Evolutionary conservation across 2,329 filamentous ascomycete species (phyloP).

Genomic region (Fusarium coffeatum): DNA sequence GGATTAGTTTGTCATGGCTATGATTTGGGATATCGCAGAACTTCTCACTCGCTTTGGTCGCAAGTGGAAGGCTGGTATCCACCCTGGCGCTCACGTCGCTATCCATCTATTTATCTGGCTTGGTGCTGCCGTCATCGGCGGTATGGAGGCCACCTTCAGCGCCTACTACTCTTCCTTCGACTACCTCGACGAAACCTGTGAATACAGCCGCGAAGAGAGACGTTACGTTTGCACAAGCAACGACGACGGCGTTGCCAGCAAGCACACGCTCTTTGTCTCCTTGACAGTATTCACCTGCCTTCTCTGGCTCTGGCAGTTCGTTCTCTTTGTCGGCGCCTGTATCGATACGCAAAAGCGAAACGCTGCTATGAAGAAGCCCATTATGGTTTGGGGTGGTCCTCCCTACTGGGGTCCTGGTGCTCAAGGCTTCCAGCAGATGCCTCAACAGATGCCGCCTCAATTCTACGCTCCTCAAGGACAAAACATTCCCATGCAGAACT

Average conservation of each 20-base stretch:
- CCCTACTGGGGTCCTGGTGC: conserved; percentile 47
- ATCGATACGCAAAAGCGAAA: conserved; percentile 53
- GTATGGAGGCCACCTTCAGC: conserved; percentile 37
- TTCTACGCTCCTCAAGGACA: conserved; percentile 30
- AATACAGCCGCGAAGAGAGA: conserved; percentile 14
- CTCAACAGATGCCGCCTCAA: conserved; percentile 14
- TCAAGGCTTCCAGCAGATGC: conserved; percentile 50
- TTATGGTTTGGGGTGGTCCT: conserved; percentile 45
- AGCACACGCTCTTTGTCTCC: conserved; percentile 32
- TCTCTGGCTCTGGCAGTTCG: conserved; percentile 50
- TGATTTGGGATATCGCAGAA: conserved; percentile 56
- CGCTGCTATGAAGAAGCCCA: conserved; percentile 30
- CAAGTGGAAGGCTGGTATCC: conserved; percentile 52
- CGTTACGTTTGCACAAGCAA: conserved; percentile 16
- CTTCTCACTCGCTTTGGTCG: conserved; percentile 52
- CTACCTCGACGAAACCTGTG: conserved; percentile 23
- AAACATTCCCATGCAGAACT: conserved; percentile 39
- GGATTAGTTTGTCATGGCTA: conserved; percentile 50
- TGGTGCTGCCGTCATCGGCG: conserved; percentile 44
- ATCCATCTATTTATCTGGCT: conserved; percentile 58
- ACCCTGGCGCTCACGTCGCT: conserved; percentile 58
- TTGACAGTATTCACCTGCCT: conserved; percentile 42
- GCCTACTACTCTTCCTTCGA: conserved; percentile 24
- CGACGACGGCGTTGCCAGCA: not conserved
- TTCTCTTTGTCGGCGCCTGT: conserved; percentile 56